These are phyloP conservation scores for Phycomyces blakesleeanus DNA, from an alignment of 192 early-diverging fungal genomes.

Conservation along the genomic window DNA sequence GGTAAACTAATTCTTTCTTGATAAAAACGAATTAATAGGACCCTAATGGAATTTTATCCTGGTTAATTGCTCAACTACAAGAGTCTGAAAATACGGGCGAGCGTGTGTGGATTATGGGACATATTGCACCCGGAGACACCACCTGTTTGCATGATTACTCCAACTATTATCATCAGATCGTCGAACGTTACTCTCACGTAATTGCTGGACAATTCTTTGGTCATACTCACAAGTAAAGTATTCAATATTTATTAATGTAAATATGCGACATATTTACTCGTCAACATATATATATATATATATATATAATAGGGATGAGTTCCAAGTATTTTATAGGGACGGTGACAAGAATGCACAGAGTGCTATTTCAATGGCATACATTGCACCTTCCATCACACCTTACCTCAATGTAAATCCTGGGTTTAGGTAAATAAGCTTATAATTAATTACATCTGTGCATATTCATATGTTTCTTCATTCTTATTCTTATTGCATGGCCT, in stretches of 20 bases:
- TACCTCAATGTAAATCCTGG: conserved; percentile 50
- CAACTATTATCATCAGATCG: conserved; percentile 51
- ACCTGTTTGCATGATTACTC: conserved; percentile 48
- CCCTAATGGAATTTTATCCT: conserved; percentile 46
- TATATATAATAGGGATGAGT: conserved; percentile 52
- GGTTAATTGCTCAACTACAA: conserved; percentile 47
- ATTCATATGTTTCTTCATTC: not conserved
- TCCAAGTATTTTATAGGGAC: conserved; percentile 47
- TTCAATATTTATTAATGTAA: too few relatives aligned
- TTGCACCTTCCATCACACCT: conserved; percentile 50
- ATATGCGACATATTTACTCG: not conserved
- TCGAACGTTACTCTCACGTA: conserved; percentile 51
- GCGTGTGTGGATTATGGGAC: conserved; percentile 54
- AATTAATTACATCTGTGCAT: too few relatives aligned
- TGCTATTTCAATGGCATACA: conserved; percentile 45
- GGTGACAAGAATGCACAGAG: conserved; percentile 28
- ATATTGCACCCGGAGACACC: conserved; percentile 44
- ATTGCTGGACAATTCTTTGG: conserved; percentile 58
- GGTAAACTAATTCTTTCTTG: not conserved
- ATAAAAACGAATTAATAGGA: too few relatives aligned
- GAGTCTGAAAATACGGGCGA: conserved; percentile 47
- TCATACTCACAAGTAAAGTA: conserved; percentile 43
- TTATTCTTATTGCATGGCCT: not conserved
- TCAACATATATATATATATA: not conserved
- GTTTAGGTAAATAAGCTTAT: conserved; percentile 33